phyloP scores from a whole-genome alignment of 2,329 filamentous ascomycete species.

The Neonectria sp. region DNA sequence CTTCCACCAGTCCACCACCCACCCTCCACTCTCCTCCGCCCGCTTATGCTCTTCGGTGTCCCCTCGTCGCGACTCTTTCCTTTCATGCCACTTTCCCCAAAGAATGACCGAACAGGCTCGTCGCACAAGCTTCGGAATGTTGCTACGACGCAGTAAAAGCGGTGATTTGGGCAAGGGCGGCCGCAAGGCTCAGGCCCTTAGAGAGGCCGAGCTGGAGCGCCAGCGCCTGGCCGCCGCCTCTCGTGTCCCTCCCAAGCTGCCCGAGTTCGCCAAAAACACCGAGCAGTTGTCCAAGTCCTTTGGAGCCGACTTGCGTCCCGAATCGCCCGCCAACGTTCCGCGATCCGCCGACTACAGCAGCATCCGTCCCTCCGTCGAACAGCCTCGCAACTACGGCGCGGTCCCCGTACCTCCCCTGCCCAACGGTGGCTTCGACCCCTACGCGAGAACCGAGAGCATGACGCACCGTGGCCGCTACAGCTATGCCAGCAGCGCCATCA shows the following conservation, averaged over 20 bases:
- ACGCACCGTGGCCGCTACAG: conserved; percentile 96
- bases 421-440: conserved; percentile 79
- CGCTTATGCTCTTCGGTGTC: conserved; percentile 39
- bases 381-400: conserved; percentile 57
- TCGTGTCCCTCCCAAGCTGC: conserved; percentile 66
- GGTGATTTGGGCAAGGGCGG: conserved; percentile 73
- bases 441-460: conserved; percentile 93
- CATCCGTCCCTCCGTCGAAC: conserved; percentile 68
- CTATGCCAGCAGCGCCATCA: conserved; percentile 93
- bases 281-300: conserved; percentile 63
- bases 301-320: conserved; percentile 71
- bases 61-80: conserved; percentile 42
- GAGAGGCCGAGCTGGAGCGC: conserved; percentile 66
- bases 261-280: conserved; percentile 65
- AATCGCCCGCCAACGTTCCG: conserved; percentile 73
- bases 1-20: conserved; percentile 36
- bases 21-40: conserved; percentile 38
- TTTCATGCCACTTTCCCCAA: conserved; percentile 44
- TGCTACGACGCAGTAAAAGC: conserved; percentile 79
- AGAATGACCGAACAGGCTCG: conserved; percentile 53
- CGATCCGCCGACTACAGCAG: conserved; percentile 58
- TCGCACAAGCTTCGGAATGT: conserved; percentile 67
- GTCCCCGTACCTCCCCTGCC: conserved; percentile 72
- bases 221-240: conserved; percentile 64
- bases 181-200: conserved; percentile 71